phyloP scores from a whole-genome alignment of 148 eudicot species.

The Vaccinium darrowii region DNA sequence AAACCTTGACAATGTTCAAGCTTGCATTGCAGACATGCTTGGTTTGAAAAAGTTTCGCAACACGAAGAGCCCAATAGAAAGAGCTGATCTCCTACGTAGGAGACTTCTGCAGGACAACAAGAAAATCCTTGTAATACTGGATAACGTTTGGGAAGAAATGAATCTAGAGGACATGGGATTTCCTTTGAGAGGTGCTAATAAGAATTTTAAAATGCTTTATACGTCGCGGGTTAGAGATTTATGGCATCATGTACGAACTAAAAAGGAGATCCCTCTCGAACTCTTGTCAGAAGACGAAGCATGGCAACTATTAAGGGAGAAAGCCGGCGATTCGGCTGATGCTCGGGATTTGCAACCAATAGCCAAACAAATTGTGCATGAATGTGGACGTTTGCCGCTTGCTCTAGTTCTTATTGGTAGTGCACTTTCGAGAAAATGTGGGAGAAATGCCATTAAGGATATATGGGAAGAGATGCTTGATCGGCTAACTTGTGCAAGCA shows the following conservation, averaged over 20 bases:
- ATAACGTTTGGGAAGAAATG: slow-evolving; percentile 39
- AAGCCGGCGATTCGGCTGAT: slow-evolving; percentile 24
- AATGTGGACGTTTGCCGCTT: slow-evolving; percentile 47
- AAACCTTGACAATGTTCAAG: not conserved
- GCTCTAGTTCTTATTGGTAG: slow-evolving; percentile 37
- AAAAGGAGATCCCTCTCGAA: slow-evolving; percentile 15
- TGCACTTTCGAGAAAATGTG: slow-evolving; percentile 26
- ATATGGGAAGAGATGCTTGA: not conserved
- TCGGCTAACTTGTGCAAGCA: not conserved
- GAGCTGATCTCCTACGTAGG: slow-evolving; percentile 30
- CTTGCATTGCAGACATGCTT: not conserved
- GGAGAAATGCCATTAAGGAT: not conserved
- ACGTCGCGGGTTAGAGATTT: slow-evolving; percentile 29
- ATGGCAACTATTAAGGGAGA: slow-evolving; percentile 39
- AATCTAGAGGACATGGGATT: slow-evolving; percentile 32
- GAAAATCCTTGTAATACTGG: slow-evolving; percentile 34
- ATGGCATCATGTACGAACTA: slow-evolving; percentile 26
- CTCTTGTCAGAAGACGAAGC: slow-evolving; percentile 30
- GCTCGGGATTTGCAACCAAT: slow-evolving; percentile 20
- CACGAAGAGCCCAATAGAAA: not conserved
- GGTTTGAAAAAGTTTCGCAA: not conserved
- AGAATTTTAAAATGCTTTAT: slow-evolving; percentile 27
- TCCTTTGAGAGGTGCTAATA: slow-evolving; percentile 20
- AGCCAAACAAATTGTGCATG: slow-evolving; percentile 34
- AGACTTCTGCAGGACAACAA: slow-evolving; percentile 25